Conservation (phyloP, 1,139 yeast genomes). For the Torulaspora pretoriensis region DNA sequence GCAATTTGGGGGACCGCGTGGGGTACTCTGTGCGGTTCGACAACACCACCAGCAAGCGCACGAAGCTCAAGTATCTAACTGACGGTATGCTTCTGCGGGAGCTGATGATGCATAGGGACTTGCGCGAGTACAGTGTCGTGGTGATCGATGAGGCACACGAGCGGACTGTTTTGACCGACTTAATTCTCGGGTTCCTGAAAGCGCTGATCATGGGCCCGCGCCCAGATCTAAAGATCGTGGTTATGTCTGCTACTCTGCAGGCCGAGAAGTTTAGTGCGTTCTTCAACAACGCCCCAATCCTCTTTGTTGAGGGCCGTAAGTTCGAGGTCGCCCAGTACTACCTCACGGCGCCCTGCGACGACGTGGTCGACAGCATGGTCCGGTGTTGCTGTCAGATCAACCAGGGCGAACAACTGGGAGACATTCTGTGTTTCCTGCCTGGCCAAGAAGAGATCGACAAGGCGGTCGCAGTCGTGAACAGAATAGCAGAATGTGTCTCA, state of each 20-base stretch:
- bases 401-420: conserved; percentile 77
- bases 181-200: conserved; percentile 83
- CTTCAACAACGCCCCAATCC: conserved; percentile 71
- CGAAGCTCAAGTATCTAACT: conserved; percentile 79
- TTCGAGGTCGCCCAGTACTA: conserved; percentile 76
- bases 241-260: conserved; percentile 94
- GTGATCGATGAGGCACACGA: conserved; percentile 97
- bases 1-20: conserved; percentile 71
- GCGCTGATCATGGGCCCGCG: conserved; percentile 51
- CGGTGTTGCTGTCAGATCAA: conserved; percentile 76
- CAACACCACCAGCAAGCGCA: conserved; percentile 47
- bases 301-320: conserved; percentile 86
- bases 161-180: conserved; percentile 86
- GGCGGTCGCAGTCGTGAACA: conserved; percentile 59
- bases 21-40: conserved; percentile 93
- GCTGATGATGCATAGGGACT: conserved; percentile 66
- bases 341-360: conserved; percentile 59
- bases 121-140: conserved; percentile 68
- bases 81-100: conserved; percentile 98
- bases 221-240: conserved; percentile 48
- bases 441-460: conserved; percentile 98
- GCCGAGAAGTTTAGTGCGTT: conserved; percentile 83
- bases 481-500: conserved; percentile 62
- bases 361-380: conserved; percentile 75
- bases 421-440: conserved; percentile 81